Evolutionary conservation across 106 monocot species (phyloP).

Genomic region (Iris macrosiphon): DNA sequence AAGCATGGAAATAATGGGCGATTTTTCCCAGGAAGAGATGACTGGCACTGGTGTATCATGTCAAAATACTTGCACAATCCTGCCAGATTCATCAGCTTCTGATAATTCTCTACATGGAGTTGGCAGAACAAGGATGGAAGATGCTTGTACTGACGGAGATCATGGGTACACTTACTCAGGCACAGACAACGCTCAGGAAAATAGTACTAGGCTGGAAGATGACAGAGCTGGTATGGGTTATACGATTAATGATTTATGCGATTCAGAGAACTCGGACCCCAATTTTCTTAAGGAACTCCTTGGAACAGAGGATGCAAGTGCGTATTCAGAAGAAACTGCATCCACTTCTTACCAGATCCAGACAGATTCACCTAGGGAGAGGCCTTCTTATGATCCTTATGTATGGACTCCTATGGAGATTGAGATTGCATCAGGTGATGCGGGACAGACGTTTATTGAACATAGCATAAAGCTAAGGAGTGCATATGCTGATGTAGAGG

Average conservation of each 20-base stretch:
- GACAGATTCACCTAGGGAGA: neutral
- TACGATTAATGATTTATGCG: constrained; percentile 6
- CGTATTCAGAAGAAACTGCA: neutral
- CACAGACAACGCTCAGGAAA: neutral
- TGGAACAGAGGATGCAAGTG: constrained; percentile 26
- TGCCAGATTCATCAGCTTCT: neutral
- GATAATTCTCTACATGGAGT: constrained; percentile 2
- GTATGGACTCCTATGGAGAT: constrained; percentile 70
- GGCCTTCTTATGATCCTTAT: constrained; percentile 44
- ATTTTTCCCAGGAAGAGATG: neutral
- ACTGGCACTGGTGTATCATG: neutral
- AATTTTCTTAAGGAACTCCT: constrained; percentile 55
- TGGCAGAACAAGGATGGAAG: constrained; percentile 4
- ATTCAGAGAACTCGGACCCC: constrained; percentile 41
- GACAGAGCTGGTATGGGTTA: neutral
- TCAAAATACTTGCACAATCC: neutral
- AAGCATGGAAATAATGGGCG: neutral
- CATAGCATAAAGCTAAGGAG: constrained; percentile 76
- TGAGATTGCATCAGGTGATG: constrained; percentile 67
- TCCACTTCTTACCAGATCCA: neutral
- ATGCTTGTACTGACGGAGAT: constrained; percentile 9
- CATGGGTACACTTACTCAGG: neutral
- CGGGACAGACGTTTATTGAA: constrained; percentile 44
- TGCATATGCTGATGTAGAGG: constrained; percentile 81
- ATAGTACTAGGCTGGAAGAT: neutral